phyloP scores from a whole-genome alignment of 2,329 filamentous ascomycete species.

The Neofusicoccum kwambonambiense region DNA sequence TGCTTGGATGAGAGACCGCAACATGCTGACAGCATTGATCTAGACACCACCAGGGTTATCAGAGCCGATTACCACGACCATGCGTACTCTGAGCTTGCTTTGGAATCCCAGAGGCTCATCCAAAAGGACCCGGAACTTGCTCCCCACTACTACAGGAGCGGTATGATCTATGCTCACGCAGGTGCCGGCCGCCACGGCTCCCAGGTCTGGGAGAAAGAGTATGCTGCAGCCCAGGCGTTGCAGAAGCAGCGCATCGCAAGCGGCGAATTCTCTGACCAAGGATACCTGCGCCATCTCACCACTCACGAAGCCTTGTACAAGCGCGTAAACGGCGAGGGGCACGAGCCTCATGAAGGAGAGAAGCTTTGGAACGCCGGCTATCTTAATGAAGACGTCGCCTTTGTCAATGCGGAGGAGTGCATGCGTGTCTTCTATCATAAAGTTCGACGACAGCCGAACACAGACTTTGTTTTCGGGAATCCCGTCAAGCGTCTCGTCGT shows the following conservation, averaged over 20 bases:
- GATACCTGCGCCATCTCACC: constrained; percentile 7
- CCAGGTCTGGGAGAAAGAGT: constrained; percentile 16
- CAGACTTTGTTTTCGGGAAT: constrained; percentile 1
- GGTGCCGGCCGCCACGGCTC: constrained; percentile 2
- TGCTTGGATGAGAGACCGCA: not conserved
- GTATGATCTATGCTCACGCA: constrained; percentile 43
- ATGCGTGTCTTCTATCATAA: constrained; percentile 11
- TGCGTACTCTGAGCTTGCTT: constrained; percentile 62
- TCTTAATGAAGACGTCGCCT: constrained; percentile 18
- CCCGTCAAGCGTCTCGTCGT: not conserved
- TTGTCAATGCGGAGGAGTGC: constrained; percentile 16
- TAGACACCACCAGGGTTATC: constrained; percentile 46
- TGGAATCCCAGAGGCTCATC: constrained; percentile 66
- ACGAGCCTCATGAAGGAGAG: not conserved
- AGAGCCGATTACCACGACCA: constrained; percentile 67
- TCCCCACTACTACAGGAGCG: constrained; percentile 52
- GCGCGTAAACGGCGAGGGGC: constrained; percentile 5
- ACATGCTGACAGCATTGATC: not conserved
- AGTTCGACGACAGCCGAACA: not conserved
- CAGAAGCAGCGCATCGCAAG: not conserved
- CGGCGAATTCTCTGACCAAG: not conserved
- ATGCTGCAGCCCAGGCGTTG: not conserved
- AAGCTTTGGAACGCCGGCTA: constrained; percentile 17
- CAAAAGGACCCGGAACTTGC: constrained; percentile 56
- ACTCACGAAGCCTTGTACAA: constrained; percentile 1